A percentile compares a stretch with the other conserved stretches of the same genome.
These are phyloP conservation scores for Daldinia caldariorum DNA, from an alignment of 495 filamentous ascomycete species.

Conservation along the genomic window DNA sequence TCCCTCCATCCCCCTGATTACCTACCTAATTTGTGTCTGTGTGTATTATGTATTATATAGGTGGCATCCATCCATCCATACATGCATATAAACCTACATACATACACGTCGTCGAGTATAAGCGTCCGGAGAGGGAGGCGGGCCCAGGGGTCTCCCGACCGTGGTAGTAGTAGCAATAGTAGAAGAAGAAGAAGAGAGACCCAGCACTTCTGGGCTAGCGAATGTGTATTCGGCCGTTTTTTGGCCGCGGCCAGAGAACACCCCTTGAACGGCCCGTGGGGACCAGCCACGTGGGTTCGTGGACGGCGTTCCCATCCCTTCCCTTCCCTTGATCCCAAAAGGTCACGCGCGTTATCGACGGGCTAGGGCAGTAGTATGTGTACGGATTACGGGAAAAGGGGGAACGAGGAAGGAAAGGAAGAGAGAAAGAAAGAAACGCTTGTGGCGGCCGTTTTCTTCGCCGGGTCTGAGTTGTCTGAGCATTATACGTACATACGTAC, in stretches of 20 bases:
- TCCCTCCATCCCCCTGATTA: not conserved
- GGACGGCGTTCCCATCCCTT: not conserved
- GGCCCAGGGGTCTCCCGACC: not conserved
- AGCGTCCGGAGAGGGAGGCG: not conserved
- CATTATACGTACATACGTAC: not conserved
- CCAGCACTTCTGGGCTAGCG: no score
- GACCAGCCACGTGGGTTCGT: conserved; percentile 7
- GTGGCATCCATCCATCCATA: no score
- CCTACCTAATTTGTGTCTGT: not conserved
- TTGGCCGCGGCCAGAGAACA: not conserved
- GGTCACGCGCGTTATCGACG: not conserved
- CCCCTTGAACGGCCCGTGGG: not conserved
- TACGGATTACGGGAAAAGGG: no score
- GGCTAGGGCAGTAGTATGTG: not conserved
- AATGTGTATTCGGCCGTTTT: not conserved
- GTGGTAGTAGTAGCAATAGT: no score
- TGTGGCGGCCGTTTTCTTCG: not conserved
- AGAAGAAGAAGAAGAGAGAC: no score
- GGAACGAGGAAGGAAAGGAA: no score
- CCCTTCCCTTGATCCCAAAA: not conserved
- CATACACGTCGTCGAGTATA: conserved; percentile 7
- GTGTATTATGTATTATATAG: not conserved
- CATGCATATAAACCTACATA: not conserved
- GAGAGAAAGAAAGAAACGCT: no score
- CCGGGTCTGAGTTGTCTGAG: not conserved